phyloP scores from a whole-genome alignment of 2,329 filamentous ascomycete species.

The Colletotrichum gloeosporioides region DNA sequence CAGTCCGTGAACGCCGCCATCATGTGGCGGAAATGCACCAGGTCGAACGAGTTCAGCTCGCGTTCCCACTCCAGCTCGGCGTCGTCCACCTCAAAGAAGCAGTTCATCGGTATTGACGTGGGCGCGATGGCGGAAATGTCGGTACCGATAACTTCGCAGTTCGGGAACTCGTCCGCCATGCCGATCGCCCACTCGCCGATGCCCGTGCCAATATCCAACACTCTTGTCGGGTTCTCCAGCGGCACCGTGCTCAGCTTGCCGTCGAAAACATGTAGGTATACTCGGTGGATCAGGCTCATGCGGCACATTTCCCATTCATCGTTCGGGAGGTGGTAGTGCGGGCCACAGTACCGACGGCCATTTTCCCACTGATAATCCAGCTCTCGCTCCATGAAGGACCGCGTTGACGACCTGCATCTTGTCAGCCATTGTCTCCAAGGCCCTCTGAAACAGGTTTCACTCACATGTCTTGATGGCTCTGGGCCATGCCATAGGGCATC shows the following conservation, averaged over 20 bases:
- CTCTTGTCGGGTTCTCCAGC: constrained; percentile 40
- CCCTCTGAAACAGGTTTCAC: constrained; percentile 24
- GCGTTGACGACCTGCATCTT: constrained; percentile 45
- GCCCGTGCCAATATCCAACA: constrained; percentile 65
- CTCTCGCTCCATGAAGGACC: constrained; percentile 54
- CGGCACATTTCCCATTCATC: constrained; percentile 70
- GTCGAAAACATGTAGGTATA: constrained; percentile 59
- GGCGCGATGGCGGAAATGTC: constrained; percentile 65
- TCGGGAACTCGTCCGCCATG: constrained; percentile 58
- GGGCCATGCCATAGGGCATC: constrained; percentile 34
- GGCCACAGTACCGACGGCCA: constrained; percentile 65
- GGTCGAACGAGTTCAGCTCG: constrained; percentile 55
- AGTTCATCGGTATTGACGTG: constrained; percentile 61
- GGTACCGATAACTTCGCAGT: constrained; percentile 62
- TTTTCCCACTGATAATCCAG: constrained; percentile 66
- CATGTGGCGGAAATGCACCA: constrained; percentile 63
- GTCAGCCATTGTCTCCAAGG: constrained; percentile 21
- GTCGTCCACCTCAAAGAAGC: constrained; percentile 66
- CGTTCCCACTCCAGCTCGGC: constrained; percentile 64
- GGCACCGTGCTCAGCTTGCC: constrained; percentile 50
- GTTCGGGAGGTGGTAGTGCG: constrained; percentile 68
- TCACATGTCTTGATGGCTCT: constrained; percentile 44
- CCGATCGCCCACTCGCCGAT: constrained; percentile 58
- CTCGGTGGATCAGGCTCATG: constrained; percentile 65
- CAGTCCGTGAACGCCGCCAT: constrained; percentile 62